Conservation (phyloP, 192 early-diverging fungal species). For the Helicostylum pulchrum region DNA sequence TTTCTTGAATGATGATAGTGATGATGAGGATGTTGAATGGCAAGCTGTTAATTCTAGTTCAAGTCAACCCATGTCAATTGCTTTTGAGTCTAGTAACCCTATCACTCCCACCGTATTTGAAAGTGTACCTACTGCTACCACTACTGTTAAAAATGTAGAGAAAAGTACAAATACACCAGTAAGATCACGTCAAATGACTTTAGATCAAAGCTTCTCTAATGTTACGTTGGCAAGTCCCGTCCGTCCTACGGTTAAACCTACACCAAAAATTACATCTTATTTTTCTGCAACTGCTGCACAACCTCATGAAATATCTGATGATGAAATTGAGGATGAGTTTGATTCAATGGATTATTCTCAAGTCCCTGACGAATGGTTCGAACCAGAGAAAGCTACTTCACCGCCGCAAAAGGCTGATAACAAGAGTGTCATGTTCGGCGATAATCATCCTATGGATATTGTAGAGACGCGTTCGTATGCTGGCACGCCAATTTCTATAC, state of each 20-base stretch:
- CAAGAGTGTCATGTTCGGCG: conserved; percentile 1
- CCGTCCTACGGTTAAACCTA: not conserved
- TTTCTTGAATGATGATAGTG: conserved; percentile 27
- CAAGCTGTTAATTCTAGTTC: not conserved
- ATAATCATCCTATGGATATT: not conserved
- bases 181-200: not conserved
- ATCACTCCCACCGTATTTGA: not conserved
- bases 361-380: conserved; percentile 36
- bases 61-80: not conserved
- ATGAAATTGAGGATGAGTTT: conserved; percentile 26
- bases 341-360: conserved; percentile 38
- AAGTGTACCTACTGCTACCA: not conserved
- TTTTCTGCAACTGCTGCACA: not conserved
- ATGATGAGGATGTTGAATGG: conserved; percentile 26
- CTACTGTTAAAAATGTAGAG: not conserved
- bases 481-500: not conserved
- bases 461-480: not conserved
- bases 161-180: not conserved
- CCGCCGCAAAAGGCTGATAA: not conserved
- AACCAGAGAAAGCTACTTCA: conserved; percentile 5
- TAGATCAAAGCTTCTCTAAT: not conserved
- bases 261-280: not conserved
- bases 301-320: not conserved
- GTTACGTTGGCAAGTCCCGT: not conserved
- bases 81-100: not conserved